Conservation (phyloP, 2,329 filamentous ascomycete species). For the Penicillium psychrosexuale region DNA sequence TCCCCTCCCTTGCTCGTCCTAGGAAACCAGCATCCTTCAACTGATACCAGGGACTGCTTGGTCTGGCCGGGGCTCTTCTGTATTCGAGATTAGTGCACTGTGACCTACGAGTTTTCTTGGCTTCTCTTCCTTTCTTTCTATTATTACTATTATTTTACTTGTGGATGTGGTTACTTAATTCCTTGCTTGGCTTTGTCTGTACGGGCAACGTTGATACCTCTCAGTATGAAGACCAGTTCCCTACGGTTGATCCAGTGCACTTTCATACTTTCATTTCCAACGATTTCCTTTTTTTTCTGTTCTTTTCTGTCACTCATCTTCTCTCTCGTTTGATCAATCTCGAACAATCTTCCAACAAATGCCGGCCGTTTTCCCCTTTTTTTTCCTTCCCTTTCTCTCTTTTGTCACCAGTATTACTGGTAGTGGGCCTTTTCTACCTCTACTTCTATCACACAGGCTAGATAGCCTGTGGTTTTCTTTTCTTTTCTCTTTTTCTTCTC, state of each 20-base stretch:
- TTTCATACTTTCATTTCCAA: constrained; percentile 11
- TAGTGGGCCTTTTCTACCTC: background rate
- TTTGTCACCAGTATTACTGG: constrained; percentile 3
- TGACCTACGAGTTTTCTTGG: constrained; percentile 29
- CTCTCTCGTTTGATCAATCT: constrained; percentile 1
- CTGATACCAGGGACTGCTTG: constrained; percentile 17
- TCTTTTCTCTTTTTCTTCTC: background rate
- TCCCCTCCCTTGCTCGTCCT: constrained; percentile 16
- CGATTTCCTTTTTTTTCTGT: background rate
- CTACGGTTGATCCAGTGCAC: constrained; percentile 7
- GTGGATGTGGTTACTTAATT: constrained; percentile 26
- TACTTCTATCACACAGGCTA: background rate
- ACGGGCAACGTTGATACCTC: constrained; percentile 14
- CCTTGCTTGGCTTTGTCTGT: constrained; percentile 16
- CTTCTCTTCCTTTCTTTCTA: constrained; percentile 27
- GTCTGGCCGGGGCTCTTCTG: constrained; percentile 14
- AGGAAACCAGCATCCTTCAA: constrained; percentile 8
- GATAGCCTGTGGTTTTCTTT: background rate
- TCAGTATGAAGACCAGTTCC: constrained; percentile 10
- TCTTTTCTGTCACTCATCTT: constrained; percentile 1
- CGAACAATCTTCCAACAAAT: constrained; percentile 4
- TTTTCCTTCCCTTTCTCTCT: background rate
- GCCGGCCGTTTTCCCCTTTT: constrained; percentile 11
- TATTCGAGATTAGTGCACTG: constrained; percentile 30
- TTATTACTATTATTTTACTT: constrained; percentile 30